phyloP scores from a whole-genome alignment of 2,329 filamentous ascomycete species.

The Cordyceps javanica region DNA sequence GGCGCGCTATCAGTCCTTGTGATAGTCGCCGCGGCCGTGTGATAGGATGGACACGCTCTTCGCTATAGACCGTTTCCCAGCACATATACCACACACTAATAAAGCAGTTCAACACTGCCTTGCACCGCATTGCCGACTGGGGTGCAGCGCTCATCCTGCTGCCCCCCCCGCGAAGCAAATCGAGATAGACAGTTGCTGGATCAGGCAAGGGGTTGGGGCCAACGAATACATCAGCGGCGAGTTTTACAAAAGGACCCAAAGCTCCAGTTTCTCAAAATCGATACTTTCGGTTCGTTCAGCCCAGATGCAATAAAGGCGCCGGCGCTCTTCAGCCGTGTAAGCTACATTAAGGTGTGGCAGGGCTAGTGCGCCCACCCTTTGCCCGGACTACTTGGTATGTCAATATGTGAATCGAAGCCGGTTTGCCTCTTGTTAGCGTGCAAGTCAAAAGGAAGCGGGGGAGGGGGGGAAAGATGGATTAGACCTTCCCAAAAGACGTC shows the following conservation, averaged over 20 bases:
- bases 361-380: not conserved
- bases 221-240: not conserved
- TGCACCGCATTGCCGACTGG: slow-evolving; percentile 3
- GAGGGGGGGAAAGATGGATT: not conserved
- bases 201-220: not conserved
- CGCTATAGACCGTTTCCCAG: not conserved
- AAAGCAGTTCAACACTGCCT: too few relatives aligned
- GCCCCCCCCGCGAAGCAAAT: slow-evolving; percentile 9
- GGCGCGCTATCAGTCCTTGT: not conserved
- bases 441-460: not conserved
- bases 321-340: not conserved
- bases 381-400: too few relatives aligned
- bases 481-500: not conserved
- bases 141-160: not conserved
- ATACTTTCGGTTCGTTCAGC: not conserved
- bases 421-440: too few relatives aligned
- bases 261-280: not conserved
- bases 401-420: too few relatives aligned
- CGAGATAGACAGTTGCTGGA: slow-evolving; percentile 4
- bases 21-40: not conserved
- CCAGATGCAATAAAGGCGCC: not conserved
- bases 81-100: not conserved
- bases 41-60: not conserved
- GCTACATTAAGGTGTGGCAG: slow-evolving; percentile 4
- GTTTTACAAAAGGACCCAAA: not conserved